Conservation (phyloP, 2,329 filamentous ascomycete genomes). For the Sporothrix pseudoabietina region DNA sequence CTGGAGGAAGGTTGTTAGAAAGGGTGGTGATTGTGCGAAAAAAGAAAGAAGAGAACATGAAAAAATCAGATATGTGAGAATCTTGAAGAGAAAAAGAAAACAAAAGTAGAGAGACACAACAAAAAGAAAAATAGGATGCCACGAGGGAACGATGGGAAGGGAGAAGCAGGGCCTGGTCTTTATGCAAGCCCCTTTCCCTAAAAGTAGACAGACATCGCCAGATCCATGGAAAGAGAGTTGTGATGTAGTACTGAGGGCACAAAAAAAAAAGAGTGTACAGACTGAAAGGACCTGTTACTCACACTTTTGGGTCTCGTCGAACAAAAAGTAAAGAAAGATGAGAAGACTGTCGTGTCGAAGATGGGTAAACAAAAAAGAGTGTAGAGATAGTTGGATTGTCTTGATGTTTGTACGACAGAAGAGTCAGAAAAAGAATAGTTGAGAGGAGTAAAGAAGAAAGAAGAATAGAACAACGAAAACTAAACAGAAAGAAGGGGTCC, state of each 20-base stretch:
- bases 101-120: neutral
- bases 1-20: neutral
- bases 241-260: neutral
- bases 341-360: neutral
- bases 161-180: constrained; percentile 6
- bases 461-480: neutral
- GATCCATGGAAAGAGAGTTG: neutral
- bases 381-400: neutral
- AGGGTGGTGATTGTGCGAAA: neutral
- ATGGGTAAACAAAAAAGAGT: neutral
- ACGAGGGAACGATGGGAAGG: neutral
- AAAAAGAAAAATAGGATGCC: neutral
- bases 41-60: neutral
- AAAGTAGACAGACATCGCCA: neutral
- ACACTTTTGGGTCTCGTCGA: neutral
- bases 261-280: neutral
- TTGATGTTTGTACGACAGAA: constrained; percentile 4
- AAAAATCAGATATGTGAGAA: constrained; percentile 6
- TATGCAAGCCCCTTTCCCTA: constrained; percentile 9
- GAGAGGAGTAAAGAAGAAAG: constrained; percentile 19
- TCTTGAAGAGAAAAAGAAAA: neutral
- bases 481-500: constrained; percentile 4
- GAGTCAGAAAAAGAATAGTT: neutral
- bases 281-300: constrained; percentile 2
- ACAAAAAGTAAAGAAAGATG: neutral